These are phyloP conservation scores for Austroboletus festivus DNA, from an alignment of 768 basidiomycete species.

Conservation along the genomic window DNA sequence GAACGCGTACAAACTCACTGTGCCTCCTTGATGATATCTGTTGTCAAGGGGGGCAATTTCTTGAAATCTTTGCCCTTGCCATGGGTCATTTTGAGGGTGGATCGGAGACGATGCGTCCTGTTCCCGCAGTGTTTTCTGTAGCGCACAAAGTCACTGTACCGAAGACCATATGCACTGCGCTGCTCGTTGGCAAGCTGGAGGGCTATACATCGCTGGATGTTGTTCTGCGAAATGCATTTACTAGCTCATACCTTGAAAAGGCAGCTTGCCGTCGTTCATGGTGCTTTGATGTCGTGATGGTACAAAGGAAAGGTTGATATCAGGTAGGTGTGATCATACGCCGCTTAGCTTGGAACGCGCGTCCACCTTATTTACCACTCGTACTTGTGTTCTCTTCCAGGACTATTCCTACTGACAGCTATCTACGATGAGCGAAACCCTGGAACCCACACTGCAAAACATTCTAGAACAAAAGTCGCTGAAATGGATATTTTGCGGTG, in stretches of 20 bases:
- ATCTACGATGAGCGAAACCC: slow-evolving; percentile 50
- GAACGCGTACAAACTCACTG: slow-evolving; percentile 55
- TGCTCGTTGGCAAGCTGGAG: slow-evolving; percentile 85
- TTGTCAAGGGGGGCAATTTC: slow-evolving; percentile 63
- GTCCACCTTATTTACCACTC: slow-evolving; percentile 11
- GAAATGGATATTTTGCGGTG: slow-evolving; percentile 99
- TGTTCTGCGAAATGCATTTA: not conserved
- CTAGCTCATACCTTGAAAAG: slow-evolving; percentile 41
- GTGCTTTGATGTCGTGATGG: not conserved
- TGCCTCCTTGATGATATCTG: slow-evolving; percentile 75
- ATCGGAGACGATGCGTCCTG: slow-evolving; percentile 83
- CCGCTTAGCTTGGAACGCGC: slow-evolving; percentile 24
- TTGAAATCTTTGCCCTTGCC: slow-evolving; percentile 91
- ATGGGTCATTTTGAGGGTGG: slow-evolving; percentile 79
- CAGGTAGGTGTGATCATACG: too few species aligned
- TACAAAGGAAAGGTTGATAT: too few species aligned
- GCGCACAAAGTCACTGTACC: slow-evolving; percentile 83
- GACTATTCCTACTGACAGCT: slow-evolving; percentile 8
- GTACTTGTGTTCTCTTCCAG: slow-evolving; percentile 2
- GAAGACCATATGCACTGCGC: slow-evolving; percentile 84
- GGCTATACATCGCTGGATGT: slow-evolving; percentile 43
- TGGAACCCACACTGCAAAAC: slow-evolving; percentile 89
- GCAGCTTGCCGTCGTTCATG: slow-evolving; percentile 29
- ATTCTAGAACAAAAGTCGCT: slow-evolving; percentile 88
- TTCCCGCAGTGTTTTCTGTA: slow-evolving; percentile 95